Base-by-base conservation (phyloP, 2,329 filamentous ascomycete species). In the Arthrobotrys iridis region DNA sequence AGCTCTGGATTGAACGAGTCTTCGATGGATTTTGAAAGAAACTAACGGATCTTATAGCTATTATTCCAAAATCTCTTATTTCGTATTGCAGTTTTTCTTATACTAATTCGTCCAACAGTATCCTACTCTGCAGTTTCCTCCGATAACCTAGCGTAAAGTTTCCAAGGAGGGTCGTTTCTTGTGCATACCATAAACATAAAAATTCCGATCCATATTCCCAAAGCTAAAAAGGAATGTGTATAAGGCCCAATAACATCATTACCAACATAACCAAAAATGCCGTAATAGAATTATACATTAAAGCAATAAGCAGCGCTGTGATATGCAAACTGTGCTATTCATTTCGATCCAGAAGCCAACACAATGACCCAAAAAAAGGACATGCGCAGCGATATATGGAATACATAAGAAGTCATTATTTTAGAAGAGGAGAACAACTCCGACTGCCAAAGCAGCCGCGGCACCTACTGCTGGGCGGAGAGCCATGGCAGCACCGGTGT, bases 401-500 rank as follows among this genome's bases (percentile, higher is more conserved):
- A 45, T 45, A 18, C 41, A n/a, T 11, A 45, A 45, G 5, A 15
- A 6, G 5, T 11, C 41, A 11, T 7, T 15, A 18, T 5, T 37
- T 72, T 64, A 64, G 37, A 64, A 22, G 2, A 72, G 48, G 18
- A 72, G 46, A 35, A 67, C 13, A 7, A 62, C 70, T 58, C 62
- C 70, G 15, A 22, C 70, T n/a, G 30, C 46, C 26, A 74, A 33
- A 20, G 70, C 70, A 2, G 45, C 62, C 13, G 26, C 45, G 15
- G 52, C 70, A 18, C 70, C 70, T 18, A 48, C 45, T n/a, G 45
- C 62, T 45, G 70, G 70, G 24, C 46, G 48, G 45, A 74, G 55
- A 7, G 70, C 62, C 52, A 62, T 46, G 7, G 70, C 70, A n/a
- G 70, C 70, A 45, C 70, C 70, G 8, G 70, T 74, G 55, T 74